Conservation (phyloP, 1,284 basidiomycete genomes). For the Malassezia caprae region DNA sequence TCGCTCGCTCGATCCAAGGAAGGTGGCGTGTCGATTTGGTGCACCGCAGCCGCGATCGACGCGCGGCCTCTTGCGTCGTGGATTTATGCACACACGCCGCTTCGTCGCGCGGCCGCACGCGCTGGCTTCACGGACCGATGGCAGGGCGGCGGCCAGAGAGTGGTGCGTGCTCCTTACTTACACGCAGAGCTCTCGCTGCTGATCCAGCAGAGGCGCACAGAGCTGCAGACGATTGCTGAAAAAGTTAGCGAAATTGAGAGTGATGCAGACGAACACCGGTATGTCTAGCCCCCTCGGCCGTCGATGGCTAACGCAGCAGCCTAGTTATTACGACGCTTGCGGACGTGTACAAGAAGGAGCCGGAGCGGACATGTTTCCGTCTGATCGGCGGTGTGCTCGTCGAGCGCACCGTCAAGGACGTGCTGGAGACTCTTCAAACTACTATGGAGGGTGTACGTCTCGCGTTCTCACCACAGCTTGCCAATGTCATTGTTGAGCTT, state of each 20-base stretch:
- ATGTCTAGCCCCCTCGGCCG: conserved; percentile 13
- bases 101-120: background rate
- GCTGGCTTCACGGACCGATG: background rate
- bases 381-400: conserved; percentile 91
- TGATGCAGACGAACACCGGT: conserved; percentile 46
- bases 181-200: conserved; percentile 29
- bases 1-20: background rate
- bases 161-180: background rate
- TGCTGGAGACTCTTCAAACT: conserved; percentile 61
- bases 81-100: conserved; percentile 8
- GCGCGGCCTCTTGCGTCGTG: conserved; percentile 11
- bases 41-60: background rate
- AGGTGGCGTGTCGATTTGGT: background rate
- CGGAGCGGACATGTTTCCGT: conserved; percentile 87
- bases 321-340: conserved; percentile 79
- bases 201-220: conserved; percentile 30
- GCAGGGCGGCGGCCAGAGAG: background rate
- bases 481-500: conserved; percentile 36
- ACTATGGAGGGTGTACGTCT: conserved; percentile 40
- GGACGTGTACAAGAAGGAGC: conserved; percentile 56
- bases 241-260: conserved; percentile 46
- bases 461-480: conserved; percentile 25
- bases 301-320: conserved; percentile 51
- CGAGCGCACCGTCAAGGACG: conserved; percentile 88
- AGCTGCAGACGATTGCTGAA: conserved; percentile 41